A percentile compares a stretch with the other conserved stretches of the same genome.
Conservation (phyloP, 305 asterid species). For the Fraxinus greggii region DNA sequence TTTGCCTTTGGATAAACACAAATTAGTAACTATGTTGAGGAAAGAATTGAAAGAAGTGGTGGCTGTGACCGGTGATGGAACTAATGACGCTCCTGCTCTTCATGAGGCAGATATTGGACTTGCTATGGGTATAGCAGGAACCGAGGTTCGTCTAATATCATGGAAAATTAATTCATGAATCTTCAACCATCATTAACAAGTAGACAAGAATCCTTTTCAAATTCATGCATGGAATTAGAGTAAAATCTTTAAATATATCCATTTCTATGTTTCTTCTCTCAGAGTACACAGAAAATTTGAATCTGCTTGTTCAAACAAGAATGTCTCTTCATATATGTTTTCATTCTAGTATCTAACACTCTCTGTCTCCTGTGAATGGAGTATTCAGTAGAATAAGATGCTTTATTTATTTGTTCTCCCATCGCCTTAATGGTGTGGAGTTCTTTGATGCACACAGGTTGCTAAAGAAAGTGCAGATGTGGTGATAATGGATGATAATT, state of each 20-base stretch:
- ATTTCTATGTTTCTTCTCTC: not conserved
- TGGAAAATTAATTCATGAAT: not conserved
- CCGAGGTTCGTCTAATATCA: conserved; percentile 53
- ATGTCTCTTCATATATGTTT: not conserved
- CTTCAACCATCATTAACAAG: not conserved
- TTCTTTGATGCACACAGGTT: conserved; percentile 42
- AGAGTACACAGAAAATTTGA: not conserved
- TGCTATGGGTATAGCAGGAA: conserved; percentile 92
- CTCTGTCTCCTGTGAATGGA: not conserved
- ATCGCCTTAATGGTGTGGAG: not conserved
- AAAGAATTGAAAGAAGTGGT: conserved; percentile 67
- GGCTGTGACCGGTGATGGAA: conserved; percentile 86
- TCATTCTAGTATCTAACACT: not conserved
- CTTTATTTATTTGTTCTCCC: not conserved
- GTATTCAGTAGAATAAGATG: conserved; percentile 1
- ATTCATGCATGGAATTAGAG: not conserved
- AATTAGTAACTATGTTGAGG: conserved; percentile 59
- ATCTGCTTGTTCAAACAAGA: not conserved
- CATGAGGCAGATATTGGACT: conserved; percentile 88
- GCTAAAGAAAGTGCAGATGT: conserved; percentile 83
- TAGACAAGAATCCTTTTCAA: not conserved
- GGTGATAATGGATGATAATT: conserved; percentile 79
- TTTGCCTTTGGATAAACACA: conserved; percentile 71
- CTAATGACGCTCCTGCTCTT: conserved; percentile 90
- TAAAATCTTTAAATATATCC: not conserved